Evolutionary conservation across 2,329 filamentous ascomycete genomes (phyloP).

Genomic region (Aspergillus fischeri): DNA sequence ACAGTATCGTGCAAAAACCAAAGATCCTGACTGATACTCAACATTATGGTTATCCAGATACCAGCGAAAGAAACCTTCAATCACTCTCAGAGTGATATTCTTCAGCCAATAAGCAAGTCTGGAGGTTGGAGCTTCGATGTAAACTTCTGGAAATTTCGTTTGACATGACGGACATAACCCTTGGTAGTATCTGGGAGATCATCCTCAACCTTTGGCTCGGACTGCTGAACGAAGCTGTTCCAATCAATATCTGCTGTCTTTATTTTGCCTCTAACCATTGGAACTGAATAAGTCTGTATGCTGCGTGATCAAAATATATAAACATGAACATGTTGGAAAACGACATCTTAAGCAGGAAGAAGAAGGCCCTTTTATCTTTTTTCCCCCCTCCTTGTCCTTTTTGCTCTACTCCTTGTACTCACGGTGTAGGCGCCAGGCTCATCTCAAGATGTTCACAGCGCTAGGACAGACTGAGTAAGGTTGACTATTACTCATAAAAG

Average conservation of each 20-base stretch:
- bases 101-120: constrained; percentile 7
- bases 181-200: constrained; percentile 4
- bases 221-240: constrained; percentile 7
- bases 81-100: constrained; percentile 7
- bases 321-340: background rate
- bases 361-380: constrained; percentile 2
- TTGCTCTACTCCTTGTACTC: background rate
- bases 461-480: background rate
- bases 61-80: constrained; percentile 12
- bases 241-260: constrained; percentile 4
- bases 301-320: too few species aligned
- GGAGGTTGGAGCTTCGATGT: constrained; percentile 1
- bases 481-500: background rate
- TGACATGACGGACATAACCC: background rate
- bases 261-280: background rate
- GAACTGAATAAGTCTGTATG: background rate
- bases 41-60: constrained; percentile 11
- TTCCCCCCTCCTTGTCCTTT: too few species aligned
- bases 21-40: constrained; percentile 8
- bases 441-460: background rate
- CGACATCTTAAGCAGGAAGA: background rate
- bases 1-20: constrained; percentile 11
- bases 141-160: constrained; percentile 7
- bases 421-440: constrained; percentile 1
- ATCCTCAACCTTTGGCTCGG: constrained; percentile 2